Conservation (phyloP, 306 rosid species). For the Cucurbita maxima region DNA sequence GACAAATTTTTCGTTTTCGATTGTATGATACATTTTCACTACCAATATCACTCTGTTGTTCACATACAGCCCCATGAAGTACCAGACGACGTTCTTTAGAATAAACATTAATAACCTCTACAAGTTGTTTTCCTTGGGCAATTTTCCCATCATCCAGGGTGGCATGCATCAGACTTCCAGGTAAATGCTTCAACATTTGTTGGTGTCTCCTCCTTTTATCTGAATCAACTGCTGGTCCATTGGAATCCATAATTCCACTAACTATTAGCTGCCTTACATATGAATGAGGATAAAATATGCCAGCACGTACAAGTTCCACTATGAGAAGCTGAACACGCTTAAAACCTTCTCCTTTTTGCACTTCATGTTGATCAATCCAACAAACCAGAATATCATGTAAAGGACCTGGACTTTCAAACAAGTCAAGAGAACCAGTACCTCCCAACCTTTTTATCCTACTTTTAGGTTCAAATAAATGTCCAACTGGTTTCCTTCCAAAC, state of each 20-base stretch:
- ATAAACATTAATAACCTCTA: conserved; percentile 50
- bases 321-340: conserved; percentile 62
- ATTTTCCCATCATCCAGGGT: conserved; percentile 54
- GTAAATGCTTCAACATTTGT: conserved; percentile 56
- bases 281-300: conserved; percentile 71
- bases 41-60: conserved; percentile 18
- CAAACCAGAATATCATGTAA: conserved; percentile 84
- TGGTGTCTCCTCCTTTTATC: conserved; percentile 59
- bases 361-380: conserved; percentile 97
- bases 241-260: conserved; percentile 73
- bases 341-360: conserved; percentile 66
- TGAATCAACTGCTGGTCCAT: conserved; percentile 34
- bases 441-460: conserved; percentile 19
- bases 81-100: conserved; percentile 64
- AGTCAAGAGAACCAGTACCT: conserved; percentile 15
- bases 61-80: conserved; percentile 33
- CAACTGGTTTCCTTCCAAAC: conserved; percentile 17
- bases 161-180: conserved; percentile 39
- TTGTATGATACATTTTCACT: conserved; percentile 14
- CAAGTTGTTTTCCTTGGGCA: conserved; percentile 43
- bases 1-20: conserved; percentile 26
- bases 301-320: conserved; percentile 63
- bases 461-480: conserved; percentile 21
- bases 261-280: conserved; percentile 88
- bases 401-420: conserved; percentile 83